Conservation (phyloP, 2,329 filamentous ascomycete genomes). For the Aureobasidium uvarum region DNA sequence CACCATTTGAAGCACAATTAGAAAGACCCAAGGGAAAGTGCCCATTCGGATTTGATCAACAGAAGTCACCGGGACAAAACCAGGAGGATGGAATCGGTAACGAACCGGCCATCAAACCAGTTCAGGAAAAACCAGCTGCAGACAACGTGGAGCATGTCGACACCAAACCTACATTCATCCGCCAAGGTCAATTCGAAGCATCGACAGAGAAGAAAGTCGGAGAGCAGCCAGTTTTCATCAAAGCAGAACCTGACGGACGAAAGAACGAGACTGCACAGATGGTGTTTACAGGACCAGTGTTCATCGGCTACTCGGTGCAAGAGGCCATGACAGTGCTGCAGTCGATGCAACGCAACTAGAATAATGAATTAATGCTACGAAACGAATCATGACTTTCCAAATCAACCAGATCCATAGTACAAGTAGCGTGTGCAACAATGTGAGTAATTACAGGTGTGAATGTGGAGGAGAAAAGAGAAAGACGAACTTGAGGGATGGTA, state of each 20-base stretch:
- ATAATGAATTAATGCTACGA: conserved; percentile 20
- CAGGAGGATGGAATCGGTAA: background rate
- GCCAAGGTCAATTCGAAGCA: background rate
- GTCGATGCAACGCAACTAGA: conserved; percentile 28
- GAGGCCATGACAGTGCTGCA: conserved; percentile 76
- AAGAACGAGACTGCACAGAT: conserved; percentile 58
- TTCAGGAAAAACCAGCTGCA: background rate
- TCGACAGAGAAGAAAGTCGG: background rate
- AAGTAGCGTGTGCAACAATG: background rate
- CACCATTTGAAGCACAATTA: conserved; percentile 15
- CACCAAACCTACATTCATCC: conserved; percentile 3
- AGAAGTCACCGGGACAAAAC: background rate
- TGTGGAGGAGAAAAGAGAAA: background rate
- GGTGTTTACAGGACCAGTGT: conserved; percentile 89
- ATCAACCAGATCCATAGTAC: background rate
- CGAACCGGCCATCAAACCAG: background rate
- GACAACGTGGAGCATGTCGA: conserved; percentile 1
- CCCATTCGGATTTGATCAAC: conserved; percentile 49
- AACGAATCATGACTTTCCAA: conserved; percentile 9
- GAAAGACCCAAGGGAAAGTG: conserved; percentile 50
- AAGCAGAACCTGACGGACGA: conserved; percentile 9
- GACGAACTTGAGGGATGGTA: background rate
- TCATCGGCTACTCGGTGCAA: conserved; percentile 85
- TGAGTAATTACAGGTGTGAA: background rate
- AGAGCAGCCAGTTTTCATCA: conserved; percentile 14